Evolutionary conservation across 495 filamentous ascomycete genomes (phyloP).

Genomic region (Penicillium pancosmium): DNA sequence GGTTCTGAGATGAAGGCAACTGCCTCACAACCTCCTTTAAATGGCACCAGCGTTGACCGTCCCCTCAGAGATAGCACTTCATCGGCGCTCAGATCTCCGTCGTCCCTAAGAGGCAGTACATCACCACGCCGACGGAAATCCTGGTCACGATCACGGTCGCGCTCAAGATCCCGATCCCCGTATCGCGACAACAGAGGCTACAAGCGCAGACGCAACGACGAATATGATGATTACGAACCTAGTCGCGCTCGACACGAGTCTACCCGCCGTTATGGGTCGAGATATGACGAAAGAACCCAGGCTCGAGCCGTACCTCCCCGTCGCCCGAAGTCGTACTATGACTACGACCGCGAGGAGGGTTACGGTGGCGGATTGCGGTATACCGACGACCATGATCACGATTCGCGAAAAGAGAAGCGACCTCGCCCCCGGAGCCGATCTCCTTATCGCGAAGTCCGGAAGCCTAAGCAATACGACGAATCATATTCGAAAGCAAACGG

Average conservation of each 20-base stretch:
- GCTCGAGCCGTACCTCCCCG: conserved; percentile 32
- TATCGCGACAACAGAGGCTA: conserved; percentile 57
- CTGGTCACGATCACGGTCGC: conserved; percentile 38
- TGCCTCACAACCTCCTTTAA: conserved; percentile 74
- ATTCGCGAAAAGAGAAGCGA: conserved; percentile 61
- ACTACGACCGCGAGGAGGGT: conserved; percentile 63
- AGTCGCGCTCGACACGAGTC: conserved; percentile 54
- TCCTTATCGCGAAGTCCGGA: conserved; percentile 46
- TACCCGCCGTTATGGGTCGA: conserved; percentile 40
- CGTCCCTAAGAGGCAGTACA: conserved; percentile 37
- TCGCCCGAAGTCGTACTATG: conserved; percentile 58
- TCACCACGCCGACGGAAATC: conserved; percentile 47
- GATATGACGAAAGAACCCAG: conserved; percentile 39
- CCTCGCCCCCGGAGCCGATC: conserved; percentile 68
- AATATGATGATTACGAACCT: conserved; percentile 53
- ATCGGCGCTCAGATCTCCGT: conserved; percentile 55
- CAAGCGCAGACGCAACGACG: conserved; percentile 72
- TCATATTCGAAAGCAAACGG: conserved; percentile 27
- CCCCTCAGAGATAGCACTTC: conserved; percentile 59
- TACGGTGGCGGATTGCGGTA: conserved; percentile 50
- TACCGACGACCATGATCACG: conserved; percentile 64
- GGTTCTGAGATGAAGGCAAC: conserved; percentile 69
- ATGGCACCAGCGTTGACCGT: conserved; percentile 78
- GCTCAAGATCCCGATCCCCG: conserved; percentile 43
- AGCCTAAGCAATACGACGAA: conserved; percentile 49